A percentile compares a stretch with the other conserved stretches of the same genome.
Conservation (phyloP, 805 yeast species). For the Blastobotrys mokoenaii region DNA sequence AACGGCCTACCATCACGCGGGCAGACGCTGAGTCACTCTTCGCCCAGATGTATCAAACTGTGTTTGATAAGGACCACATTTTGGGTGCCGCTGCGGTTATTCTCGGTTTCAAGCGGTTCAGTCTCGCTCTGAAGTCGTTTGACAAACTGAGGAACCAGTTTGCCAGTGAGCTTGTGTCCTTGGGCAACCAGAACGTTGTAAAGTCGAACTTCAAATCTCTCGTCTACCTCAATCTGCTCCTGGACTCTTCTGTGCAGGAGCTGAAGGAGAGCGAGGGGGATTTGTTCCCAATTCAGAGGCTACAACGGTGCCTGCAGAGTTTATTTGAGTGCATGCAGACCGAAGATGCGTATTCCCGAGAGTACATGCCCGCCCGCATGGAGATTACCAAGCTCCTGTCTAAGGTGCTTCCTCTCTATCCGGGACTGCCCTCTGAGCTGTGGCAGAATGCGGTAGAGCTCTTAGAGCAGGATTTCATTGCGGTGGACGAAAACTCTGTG, state of each 20-base stretch:
- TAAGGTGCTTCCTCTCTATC: conserved; percentile 15
- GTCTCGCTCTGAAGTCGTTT: background rate
- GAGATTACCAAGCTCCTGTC: conserved; percentile 41
- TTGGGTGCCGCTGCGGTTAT: conserved; percentile 5
- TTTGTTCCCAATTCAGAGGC: conserved; percentile 56
- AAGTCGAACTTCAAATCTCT: conserved; percentile 30
- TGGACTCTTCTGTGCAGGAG: conserved; percentile 35
- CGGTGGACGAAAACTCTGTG: conserved; percentile 5
- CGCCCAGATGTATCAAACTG: conserved; percentile 1
- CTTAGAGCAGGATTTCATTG: conserved; percentile 14
- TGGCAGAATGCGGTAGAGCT: conserved; percentile 11
- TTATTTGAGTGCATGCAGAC: conserved; percentile 53
- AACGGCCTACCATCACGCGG: conserved; percentile 3
- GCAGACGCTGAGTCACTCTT: conserved; percentile 1
- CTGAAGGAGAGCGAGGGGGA: conserved; percentile 24
- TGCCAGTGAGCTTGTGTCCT: conserved; percentile 50
- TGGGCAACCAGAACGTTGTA: background rate
- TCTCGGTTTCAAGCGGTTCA: conserved; percentile 5
- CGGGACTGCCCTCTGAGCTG: conserved; percentile 4
- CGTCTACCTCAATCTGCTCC: conserved; percentile 36
- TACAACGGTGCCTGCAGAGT: conserved; percentile 50
- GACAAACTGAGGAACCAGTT: conserved; percentile 50
- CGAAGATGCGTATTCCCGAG: conserved; percentile 50
- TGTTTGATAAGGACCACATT: background rate
- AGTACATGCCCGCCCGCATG: conserved; percentile 44